Evolutionary conservation across 192 early-diverging fungal genomes (phyloP).

Genomic region (Coemansia sp.): DNA sequence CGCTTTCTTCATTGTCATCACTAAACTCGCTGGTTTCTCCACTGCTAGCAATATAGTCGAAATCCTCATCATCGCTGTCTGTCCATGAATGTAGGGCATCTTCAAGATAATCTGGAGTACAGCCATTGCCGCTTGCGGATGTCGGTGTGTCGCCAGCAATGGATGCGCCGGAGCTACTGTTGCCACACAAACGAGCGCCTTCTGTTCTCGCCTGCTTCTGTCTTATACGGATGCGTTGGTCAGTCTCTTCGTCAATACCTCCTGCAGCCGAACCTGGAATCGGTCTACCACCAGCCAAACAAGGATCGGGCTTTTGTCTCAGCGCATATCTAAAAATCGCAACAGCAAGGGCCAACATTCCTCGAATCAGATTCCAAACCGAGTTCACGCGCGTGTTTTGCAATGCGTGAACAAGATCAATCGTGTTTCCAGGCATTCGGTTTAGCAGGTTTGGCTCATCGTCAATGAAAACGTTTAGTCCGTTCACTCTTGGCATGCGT

Average conservation of each 20-base stretch:
- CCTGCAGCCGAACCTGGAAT: not conserved
- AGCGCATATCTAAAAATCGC: slow-evolving; percentile 29
- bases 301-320: slow-evolving; percentile 8
- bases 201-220: not conserved
- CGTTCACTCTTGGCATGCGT: not conserved
- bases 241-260: not conserved
- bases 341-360: slow-evolving; percentile 33
- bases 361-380: slow-evolving; percentile 27
- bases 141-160: not conserved
- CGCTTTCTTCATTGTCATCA: slow-evolving; percentile 24
- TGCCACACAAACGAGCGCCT: not conserved
- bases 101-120: not conserved
- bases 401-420: slow-evolving; percentile 20
- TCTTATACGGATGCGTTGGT: not conserved
- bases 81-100: too few species aligned
- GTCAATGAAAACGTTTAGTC: slow-evolving; percentile 33
- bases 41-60: slow-evolving; percentile 29
- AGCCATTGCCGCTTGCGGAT: not conserved
- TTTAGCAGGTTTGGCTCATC: slow-evolving; percentile 26
- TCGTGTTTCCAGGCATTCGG: slow-evolving; percentile 5
- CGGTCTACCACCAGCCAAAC: too few species aligned
- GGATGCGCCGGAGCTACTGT: not conserved
- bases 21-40: slow-evolving; percentile 18
- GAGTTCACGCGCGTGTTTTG: slow-evolving; percentile 37
- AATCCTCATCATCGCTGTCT: slow-evolving; percentile 20